These are phyloP conservation scores for Eleusine indica DNA, from an alignment of 176 grass and related monocot species.

Conservation along the genomic window DNA sequence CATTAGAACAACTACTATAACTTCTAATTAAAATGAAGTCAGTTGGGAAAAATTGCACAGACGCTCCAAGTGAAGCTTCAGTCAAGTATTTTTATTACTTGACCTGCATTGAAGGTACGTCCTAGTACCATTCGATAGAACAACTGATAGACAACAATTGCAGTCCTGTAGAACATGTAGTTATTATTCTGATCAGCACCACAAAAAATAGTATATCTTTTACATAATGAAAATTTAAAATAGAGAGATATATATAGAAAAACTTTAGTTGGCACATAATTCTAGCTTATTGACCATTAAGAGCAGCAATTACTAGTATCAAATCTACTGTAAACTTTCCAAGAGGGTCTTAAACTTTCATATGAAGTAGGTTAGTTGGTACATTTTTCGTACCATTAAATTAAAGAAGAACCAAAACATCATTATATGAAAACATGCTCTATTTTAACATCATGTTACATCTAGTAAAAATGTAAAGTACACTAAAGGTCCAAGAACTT, in stretches of 20 bases:
- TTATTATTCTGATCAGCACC: background rate
- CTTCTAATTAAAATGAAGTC: background rate
- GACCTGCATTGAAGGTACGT: constrained; percentile 61
- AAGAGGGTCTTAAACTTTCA: too few relatives aligned
- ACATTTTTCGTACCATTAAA: background rate
- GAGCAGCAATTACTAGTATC: too few relatives aligned
- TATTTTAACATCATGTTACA: too few relatives aligned
- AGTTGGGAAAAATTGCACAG: constrained; percentile 37
- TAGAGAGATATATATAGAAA: background rate
- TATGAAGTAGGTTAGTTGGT: background rate
- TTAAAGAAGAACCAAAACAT: background rate
- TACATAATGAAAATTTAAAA: constrained; percentile 5
- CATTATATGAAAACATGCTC: too few relatives aligned
- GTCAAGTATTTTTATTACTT: constrained; percentile 87
- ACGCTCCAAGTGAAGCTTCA: constrained; percentile 93
- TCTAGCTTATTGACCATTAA: too few relatives aligned
- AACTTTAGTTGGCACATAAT: too few relatives aligned
- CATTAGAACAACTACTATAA: background rate
- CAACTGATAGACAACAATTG: constrained; percentile 87
- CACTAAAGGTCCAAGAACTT: too few relatives aligned
- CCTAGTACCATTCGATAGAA: constrained; percentile 81
- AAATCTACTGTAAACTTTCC: too few relatives aligned
- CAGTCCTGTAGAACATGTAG: constrained; percentile 65
- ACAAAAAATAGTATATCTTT: background rate
- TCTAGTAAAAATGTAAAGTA: too few relatives aligned